Evolutionary conservation across 805 yeast genomes (phyloP), one percentile per base, ranked within the genome.

Genomic region (Limtongia smithiae): DNA sequence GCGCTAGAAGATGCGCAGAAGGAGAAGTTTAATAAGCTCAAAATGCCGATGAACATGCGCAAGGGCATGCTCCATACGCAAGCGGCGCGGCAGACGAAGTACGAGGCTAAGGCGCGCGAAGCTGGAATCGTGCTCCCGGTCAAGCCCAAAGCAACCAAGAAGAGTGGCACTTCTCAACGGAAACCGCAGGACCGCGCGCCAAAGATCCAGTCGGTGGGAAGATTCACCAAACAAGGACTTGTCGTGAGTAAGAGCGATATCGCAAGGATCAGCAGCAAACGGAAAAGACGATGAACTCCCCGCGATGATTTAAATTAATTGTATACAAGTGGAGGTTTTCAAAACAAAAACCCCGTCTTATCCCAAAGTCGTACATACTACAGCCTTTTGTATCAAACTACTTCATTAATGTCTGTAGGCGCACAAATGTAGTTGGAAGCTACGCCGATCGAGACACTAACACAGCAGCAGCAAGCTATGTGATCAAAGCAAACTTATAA

Each of bases 101-200:
- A 73, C 61, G 95, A 86, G 64, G 71, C 74, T 44, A 89, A 86
- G 43, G 97, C 98, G 6, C 76, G 72, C 54, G 91, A 91, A 17
- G 95, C 94, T 4, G 97, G 97, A 12, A 85, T 91, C 47, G 76
- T 93, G n/a, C 70, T 91, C 37, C 80, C 95, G 3, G 81, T 77
- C 24, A 53, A 56, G 9, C 33, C 56, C 14, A 62, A 61, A 63
- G 63, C 71, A 61, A 68, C 64, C 28, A 66, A 72, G 43, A 28
- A 34, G 20, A 17, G 30, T 3, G 15, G 9, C 11, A 12, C 27
- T 15, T n/a, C n/a, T n/a, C 4, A 25, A n/a, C 6, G 22, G 5
- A 24, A 41, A 32, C 61, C 66, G 44, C 75, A 96, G 63, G 84
- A 85, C 58, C 76, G 86, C 54, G 97, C 97, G 3, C 73, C 91